A percentile compares a stretch with the other conserved stretches of the same genome.
phyloP scores from a whole-genome alignment of 2,329 filamentous ascomycete genomes.

The Hysterium pulicare region DNA sequence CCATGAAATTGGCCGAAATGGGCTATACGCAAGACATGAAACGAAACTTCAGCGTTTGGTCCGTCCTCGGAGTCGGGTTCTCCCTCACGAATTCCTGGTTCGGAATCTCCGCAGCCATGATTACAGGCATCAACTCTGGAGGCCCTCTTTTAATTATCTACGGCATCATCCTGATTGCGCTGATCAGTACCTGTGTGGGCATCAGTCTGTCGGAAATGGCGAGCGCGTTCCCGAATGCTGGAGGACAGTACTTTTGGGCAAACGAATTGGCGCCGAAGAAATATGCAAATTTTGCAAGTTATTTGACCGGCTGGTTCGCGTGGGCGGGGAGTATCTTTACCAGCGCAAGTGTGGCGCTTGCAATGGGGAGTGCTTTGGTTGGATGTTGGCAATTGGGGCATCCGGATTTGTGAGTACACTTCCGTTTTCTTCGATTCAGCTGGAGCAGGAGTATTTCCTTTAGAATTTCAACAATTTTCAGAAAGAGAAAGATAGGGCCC shows the following conservation, averaged over 20 bases:
- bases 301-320: slow-evolving; percentile 50
- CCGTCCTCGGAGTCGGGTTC: slow-evolving; percentile 50
- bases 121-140: slow-evolving; percentile 51
- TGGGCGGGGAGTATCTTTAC: slow-evolving; percentile 56
- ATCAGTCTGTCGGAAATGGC: slow-evolving; percentile 47
- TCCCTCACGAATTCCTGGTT: slow-evolving; percentile 53
- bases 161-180: slow-evolving; percentile 46
- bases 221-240: slow-evolving; percentile 50
- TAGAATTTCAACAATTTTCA: no score
- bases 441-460: no score
- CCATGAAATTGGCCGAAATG: slow-evolving; percentile 46
- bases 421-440: no score
- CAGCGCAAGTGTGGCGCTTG: slow-evolving; percentile 50
- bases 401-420: slow-evolving; percentile 48
- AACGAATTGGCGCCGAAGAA: slow-evolving; percentile 46
- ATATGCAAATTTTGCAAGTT: slow-evolving; percentile 46
- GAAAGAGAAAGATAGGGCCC: no score
- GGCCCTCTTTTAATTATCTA: slow-evolving; percentile 50
- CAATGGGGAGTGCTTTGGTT: slow-evolving; percentile 46
- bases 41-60: slow-evolving; percentile 49
- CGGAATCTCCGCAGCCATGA: slow-evolving; percentile 47
- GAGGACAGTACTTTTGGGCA: slow-evolving; percentile 53
- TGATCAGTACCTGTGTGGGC: slow-evolving; percentile 47
- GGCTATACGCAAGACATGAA: slow-evolving; percentile 48
- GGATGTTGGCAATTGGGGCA: slow-evolving; percentile 53